Evolutionary conservation across 331 rosid genomes (phyloP).

Genomic region (Saraca asoca): DNA sequence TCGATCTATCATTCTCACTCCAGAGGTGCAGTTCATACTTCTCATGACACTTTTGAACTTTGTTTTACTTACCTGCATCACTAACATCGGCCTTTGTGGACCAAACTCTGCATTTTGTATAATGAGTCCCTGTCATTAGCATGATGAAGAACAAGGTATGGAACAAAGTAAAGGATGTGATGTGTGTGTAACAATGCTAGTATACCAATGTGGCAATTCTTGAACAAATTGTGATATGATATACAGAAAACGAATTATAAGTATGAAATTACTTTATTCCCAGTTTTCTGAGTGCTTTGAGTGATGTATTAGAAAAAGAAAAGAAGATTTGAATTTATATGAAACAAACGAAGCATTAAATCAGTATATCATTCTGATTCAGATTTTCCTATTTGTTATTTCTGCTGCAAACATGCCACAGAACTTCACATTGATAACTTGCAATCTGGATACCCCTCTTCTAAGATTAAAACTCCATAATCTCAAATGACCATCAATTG

Average conservation of each 20-base stretch:
- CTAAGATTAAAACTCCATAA: not conserved
- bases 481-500: not conserved
- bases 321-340: not conserved
- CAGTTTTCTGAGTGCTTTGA: not conserved
- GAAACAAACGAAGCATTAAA: not conserved
- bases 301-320: not conserved
- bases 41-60: conserved; percentile 15
- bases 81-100: not conserved
- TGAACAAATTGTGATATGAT: not conserved
- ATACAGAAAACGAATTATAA: not conserved
- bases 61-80: not conserved
- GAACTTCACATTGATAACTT: not conserved
- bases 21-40: conserved; percentile 67
- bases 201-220: not conserved
- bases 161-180: conserved; percentile 11
- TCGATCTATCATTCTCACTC: conserved; percentile 87
- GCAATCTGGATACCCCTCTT: not conserved
- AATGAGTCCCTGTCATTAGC: not conserved
- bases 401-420: not conserved
- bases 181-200: not conserved
- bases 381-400: not conserved
- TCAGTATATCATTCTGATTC: conserved; percentile 9
- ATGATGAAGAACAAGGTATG: conserved; percentile 2
- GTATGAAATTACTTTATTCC: not conserved
- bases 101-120: not conserved